Evolutionary conservation across 257 asterid genomes (phyloP), one percentile per base, ranked within the genome.

Genomic region (Salvia splendens): DNA sequence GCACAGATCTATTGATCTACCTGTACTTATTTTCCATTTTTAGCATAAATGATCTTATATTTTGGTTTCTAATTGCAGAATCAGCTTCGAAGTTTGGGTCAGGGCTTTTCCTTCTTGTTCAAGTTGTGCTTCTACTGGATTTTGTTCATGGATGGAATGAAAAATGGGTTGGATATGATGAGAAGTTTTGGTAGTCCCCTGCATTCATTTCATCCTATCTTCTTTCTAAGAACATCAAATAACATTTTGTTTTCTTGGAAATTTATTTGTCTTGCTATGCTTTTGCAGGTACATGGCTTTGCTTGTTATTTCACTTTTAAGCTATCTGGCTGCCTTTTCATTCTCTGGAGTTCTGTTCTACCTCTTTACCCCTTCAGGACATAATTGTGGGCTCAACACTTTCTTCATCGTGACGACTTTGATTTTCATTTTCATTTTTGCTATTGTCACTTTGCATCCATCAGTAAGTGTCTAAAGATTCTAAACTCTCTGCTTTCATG

Each of bases 161-260:
- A 83, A 91, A 84, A 79, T 91, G 98, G 98, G 98, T 87, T 79
- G 95, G 96, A 70, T 91, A 89, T 45, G 95, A 92, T 55, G 98
- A 89, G 78, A 79, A 89, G 64, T 92, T 92, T 75, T 92, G 98
- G 98, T 92, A 48, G 75, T 86, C 75, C 5, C 40, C 5, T 35
- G 40, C 5, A 6, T 35, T 35, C 6, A 35, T 12, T 61, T 55
- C 11, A 35, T 65, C 40, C 40, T 35, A 35, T 3, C 51, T 51
- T 61, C 6, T 64, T 49, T 51, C 35, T 42, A 35, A 35, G 6
- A 35, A 6, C 40, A 35, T 55, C 42, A 32, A 20, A 56, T 3
- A 17, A 41, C 28, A 47, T 6, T 62, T 51, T 72, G 6, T 55
- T 42, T 16, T 20, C 35, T 51, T 35, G 40, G 40, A 35, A 35